Percentiles rank a stretch among this genome's conserved stretches.
phyloP scores from a whole-genome alignment of 129 eudicot species.

The Artemisia annua region DNA sequence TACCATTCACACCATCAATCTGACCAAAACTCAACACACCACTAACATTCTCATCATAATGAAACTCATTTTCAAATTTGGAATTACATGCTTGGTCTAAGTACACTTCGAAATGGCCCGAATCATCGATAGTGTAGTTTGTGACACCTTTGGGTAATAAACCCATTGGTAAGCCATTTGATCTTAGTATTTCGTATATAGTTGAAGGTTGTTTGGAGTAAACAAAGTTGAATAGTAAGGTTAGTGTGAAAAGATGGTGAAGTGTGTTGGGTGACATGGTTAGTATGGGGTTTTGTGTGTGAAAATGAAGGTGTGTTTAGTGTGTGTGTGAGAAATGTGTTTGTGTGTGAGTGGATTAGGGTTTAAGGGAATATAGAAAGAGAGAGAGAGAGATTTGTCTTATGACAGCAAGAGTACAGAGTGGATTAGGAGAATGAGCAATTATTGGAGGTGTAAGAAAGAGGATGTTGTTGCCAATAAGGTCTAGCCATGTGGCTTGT shows the following conservation, averaged over 20 bases:
- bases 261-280: conserved; percentile 1
- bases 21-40: conserved; percentile 60
- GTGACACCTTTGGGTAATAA: conserved; percentile 76
- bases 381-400: conserved; percentile 19
- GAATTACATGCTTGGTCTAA: conserved; percentile 78
- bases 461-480: conserved; percentile 28
- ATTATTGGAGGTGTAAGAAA: conserved; percentile 53
- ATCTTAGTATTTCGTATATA: conserved; percentile 59
- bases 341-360: conserved; percentile 26
- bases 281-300: conserved; percentile 9
- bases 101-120: conserved; percentile 63
- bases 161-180: conserved; percentile 71
- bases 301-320: not conserved
- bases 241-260: conserved; percentile 27
- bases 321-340: conserved; percentile 9
- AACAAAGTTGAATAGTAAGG: conserved; percentile 11
- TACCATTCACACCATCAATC: conserved; percentile 65
- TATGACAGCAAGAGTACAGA: conserved; percentile 72
- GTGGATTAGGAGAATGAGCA: conserved; percentile 65
- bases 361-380: conserved; percentile 40
- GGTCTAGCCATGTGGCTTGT: conserved; percentile 30
- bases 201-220: conserved; percentile 33
- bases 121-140: conserved; percentile 46
- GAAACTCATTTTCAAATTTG: conserved; percentile 80
- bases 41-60: conserved; percentile 69